Conservation (phyloP, 257 asterid species). For the Solanum medicagineum region DNA sequence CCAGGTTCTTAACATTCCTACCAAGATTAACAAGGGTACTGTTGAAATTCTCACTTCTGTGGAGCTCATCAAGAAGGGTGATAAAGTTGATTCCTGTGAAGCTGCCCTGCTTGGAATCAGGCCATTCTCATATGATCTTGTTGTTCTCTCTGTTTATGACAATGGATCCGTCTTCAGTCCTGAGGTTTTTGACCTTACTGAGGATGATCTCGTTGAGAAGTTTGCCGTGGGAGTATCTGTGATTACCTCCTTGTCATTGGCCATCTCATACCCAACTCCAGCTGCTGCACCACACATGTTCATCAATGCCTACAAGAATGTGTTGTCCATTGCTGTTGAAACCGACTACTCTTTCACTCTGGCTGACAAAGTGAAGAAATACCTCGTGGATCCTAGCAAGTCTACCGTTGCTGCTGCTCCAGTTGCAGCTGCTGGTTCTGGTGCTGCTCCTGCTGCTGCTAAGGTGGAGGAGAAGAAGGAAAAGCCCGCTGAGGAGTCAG, state of each 20-base stretch:
- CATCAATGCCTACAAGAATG: constrained; percentile 69
- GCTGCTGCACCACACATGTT: constrained; percentile 95
- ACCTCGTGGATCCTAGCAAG: constrained; percentile 80
- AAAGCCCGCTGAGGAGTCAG: constrained; percentile 65
- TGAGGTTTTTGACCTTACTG: constrained; percentile 64
- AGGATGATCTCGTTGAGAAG: constrained; percentile 69
- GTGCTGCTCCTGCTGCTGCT: constrained; percentile 33
- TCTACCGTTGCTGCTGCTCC: constrained; percentile 48
- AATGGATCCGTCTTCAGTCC: constrained; percentile 89
- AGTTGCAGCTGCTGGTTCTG: constrained; percentile 22
- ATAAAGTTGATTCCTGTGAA: constrained; percentile 92
- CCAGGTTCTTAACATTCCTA: constrained; percentile 96
- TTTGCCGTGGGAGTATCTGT: constrained; percentile 71
- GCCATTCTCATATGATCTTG: constrained; percentile 88
- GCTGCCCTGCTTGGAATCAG: constrained; percentile 89
- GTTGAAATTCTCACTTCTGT: constrained; percentile 95
- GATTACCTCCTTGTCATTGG: constrained; percentile 62
- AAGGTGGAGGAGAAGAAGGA: constrained; percentile 52
- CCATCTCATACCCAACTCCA: constrained; percentile 66
- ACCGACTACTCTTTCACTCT: constrained; percentile 77
- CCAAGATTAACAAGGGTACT: constrained; percentile 97
- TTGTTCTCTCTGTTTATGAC: constrained; percentile 55
- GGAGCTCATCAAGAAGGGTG: constrained; percentile 94
- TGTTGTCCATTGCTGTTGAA: constrained; percentile 55
- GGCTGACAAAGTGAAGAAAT: constrained; percentile 87